Base-by-base conservation (phyloP, 1,284 basidiomycete species). In the Leccinum brunneo-olivaceum region DNA sequence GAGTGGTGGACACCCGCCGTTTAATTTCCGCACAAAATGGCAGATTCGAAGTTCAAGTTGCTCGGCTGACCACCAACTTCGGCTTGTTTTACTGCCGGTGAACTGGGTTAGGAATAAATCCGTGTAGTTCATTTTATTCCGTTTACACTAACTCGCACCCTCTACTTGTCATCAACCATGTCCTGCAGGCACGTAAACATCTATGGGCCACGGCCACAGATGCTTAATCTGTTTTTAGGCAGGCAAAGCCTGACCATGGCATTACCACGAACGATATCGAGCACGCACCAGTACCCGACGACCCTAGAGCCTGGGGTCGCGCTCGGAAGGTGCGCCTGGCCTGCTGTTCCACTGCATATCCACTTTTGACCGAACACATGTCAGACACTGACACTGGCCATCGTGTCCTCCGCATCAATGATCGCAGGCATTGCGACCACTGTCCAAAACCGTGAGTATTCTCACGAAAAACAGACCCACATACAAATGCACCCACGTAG, bases 231-330 rank as follows among this genome's bases (percentile, higher is more conserved):
- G 4, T 18, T 24, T 23, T 9, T 24, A 49, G 51, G 20, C 40
- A 41, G n/a, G 45, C 43, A 10, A 16, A 8, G 8, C 10, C 16
- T 7, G 0, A 34, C 25, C 10, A 4, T 20, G 23, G 32, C n/a
- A 43, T 43, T 11, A 20, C 35, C 25, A 34, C 16, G 14, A 34
- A 39, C 7, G 83, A 84, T 54, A 83, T 85, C 32, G 82, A 86
- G 54, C 83, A 84, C 61, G 69, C 69, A 30, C 40, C 21, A 63
- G 90, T 92, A 6, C 65, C 69, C 4, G 75, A 93, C 58, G 90
- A 93, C 63, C 90, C 90, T 9, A 70, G 90, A 38, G 57, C 71
- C 45, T 94, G 90, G 90, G 74, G 77, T 0, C 41, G 57, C 19
- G 50, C 66, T 43, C 77, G 81, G 51, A 93, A 94, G 73, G 80